Conservation (phyloP, 208 protist species). For the Trypanosoma rangeli region DNA sequence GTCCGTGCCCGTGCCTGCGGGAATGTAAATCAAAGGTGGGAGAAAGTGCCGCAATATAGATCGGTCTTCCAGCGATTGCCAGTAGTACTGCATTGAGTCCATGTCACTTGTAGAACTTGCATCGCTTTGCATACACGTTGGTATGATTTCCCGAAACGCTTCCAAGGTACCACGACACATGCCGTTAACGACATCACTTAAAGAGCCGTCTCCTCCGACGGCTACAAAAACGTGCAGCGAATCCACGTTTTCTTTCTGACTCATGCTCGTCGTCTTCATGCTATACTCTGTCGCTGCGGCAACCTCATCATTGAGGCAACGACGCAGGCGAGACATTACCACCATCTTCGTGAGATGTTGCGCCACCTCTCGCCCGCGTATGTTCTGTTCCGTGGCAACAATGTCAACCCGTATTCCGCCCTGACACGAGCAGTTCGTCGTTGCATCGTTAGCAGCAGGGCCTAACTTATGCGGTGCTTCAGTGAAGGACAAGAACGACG, state of each 20-base stretch:
- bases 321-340: slow-evolving; percentile 6
- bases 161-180: slow-evolving; percentile 56
- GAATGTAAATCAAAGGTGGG: slow-evolving; percentile 62
- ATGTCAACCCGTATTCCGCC: slow-evolving; percentile 19
- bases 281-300: not conserved
- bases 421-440: not conserved
- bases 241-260: not conserved
- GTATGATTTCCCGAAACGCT: slow-evolving; percentile 20
- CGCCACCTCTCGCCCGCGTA: slow-evolving; percentile 16
- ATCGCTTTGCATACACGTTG: not conserved
- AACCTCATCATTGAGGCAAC: not conserved
- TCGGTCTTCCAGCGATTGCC: slow-evolving; percentile 42
- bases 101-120: not conserved
- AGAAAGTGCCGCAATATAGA: slow-evolving; percentile 59
- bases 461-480: not conserved
- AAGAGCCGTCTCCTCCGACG: slow-evolving; percentile 78
- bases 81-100: slow-evolving; percentile 31
- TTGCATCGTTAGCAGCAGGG: not conserved
- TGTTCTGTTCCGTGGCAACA: slow-evolving; percentile 18
- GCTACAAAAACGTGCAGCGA: slow-evolving; percentile 46
- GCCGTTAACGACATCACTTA: slow-evolving; percentile 81
- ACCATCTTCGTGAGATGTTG: slow-evolving; percentile 20
- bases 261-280: not conserved
- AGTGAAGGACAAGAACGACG: not conserved
- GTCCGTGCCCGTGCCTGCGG: slow-evolving; percentile 69